Conservation (phyloP, 305 asterid genomes). For the Fraxinus albicans region DNA sequence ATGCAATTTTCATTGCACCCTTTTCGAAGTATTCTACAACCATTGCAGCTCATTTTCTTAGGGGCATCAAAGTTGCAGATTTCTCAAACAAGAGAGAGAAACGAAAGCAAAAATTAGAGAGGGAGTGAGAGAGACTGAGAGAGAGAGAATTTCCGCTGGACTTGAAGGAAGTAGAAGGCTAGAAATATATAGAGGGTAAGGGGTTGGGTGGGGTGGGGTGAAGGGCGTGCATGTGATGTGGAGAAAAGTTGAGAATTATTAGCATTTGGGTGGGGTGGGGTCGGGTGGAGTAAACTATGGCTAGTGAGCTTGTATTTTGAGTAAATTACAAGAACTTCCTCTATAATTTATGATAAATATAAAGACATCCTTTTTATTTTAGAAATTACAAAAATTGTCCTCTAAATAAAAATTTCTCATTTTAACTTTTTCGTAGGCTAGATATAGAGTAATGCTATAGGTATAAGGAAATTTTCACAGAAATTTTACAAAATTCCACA, state of each 20-base stretch:
- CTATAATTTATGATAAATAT: not conserved
- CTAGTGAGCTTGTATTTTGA: not conserved
- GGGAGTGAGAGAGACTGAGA: not conserved
- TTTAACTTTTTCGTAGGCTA: not conserved
- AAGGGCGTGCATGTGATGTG: conserved; percentile 34
- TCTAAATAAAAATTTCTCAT: not conserved
- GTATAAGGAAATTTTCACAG: no score
- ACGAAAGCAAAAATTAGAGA: not conserved
- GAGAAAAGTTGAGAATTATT: conserved; percentile 20
- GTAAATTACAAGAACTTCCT: not conserved
- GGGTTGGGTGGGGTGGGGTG: not conserved
- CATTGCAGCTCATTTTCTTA: conserved; percentile 52
- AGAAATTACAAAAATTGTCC: not conserved
- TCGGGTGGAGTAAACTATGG: not conserved
- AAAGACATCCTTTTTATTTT: not conserved
- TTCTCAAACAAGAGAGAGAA: not conserved
- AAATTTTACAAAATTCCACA: no score
- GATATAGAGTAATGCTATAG: no score
- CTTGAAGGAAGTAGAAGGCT: conserved; percentile 4
- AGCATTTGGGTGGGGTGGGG: not conserved
- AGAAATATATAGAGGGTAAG: conserved; percentile 23
- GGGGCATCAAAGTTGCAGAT: not conserved
- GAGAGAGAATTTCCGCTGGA: not conserved
- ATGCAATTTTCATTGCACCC: conserved; percentile 61
- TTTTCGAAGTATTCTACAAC: conserved; percentile 56